Evolutionary conservation across 768 basidiomycete genomes (phyloP), one percentile per base, ranked within the genome.

Genomic region (Leucogyrophana mollusca): DNA sequence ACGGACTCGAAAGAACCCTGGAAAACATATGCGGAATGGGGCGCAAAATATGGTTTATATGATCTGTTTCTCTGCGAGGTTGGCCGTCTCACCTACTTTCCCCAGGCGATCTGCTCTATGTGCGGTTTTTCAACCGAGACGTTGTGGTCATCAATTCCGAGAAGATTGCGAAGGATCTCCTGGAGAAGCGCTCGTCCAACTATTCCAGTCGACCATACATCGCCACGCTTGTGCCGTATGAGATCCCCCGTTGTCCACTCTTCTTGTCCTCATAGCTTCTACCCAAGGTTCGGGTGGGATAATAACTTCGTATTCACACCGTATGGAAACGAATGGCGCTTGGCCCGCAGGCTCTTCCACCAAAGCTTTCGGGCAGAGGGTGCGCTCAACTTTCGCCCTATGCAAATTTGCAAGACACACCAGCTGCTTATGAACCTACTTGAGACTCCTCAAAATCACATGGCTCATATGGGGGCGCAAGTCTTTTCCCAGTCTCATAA

Each of bases 181-280:
- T 68, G 4, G 62, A 61, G 4, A 49, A 55, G 40, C 56, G 61
- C 14, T 61, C 67, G 18, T 51, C 41, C 22, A 58, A 57, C 17
- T 70, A 68, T 40, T 66, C 70, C 7, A 61, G 68, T 49, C 54
- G 67, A 13, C 70, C 68, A 20, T 51, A 38, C 1, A 6, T 37
- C n/a, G 7, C 35, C 35, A 21, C 20, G 7, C n/a, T 6, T 9
- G 8, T 37, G 9, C 20, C 35, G 35, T 37, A 16, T 7, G n/a
- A 7, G n/a, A 37, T 16, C n/a, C 35, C 7, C 13, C 13, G 8
- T 21, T 39, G 37, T 16, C 52, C 9, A 33, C n/a, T 23, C 7
- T 20, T 42, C 11, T 10, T 17, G 6, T 9, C n/a, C 36, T 24
- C 11, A 44, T 30, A 6, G 7, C 14, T 32, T 11, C 40, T 35